Percentiles rank a stretch among this genome's conserved stretches.
Conservation (phyloP, 2,329 filamentous ascomycete species). For the Alternaria triticimaculans region DNA sequence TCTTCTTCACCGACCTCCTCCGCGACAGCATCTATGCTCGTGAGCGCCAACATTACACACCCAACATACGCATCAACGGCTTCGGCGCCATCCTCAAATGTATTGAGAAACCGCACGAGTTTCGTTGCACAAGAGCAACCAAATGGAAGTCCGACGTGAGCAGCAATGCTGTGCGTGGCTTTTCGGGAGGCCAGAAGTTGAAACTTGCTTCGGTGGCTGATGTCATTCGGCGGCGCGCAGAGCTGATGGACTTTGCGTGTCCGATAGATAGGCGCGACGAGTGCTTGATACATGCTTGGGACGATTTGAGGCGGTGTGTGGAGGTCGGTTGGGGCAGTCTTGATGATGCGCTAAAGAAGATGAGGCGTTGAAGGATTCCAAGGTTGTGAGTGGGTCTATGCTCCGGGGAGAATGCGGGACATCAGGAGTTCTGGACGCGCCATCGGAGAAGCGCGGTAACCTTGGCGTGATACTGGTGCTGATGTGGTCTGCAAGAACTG, state of each 20-base stretch:
- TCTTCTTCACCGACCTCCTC: not conserved
- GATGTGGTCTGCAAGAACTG: not conserved
- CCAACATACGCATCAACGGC: not conserved
- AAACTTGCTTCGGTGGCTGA: not conserved
- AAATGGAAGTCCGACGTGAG: not conserved
- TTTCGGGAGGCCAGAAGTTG: not conserved
- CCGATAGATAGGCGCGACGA: not conserved
- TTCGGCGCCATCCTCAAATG: not conserved
- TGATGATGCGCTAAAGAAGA: not conserved
- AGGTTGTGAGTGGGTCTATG: not conserved
- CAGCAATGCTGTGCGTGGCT: not conserved
- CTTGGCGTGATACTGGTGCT: not conserved
- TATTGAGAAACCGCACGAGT: not conserved
- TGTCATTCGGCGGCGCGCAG: not conserved
- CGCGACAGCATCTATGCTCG: not conserved
- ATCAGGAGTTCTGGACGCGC: not conserved
- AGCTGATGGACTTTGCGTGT: not conserved
- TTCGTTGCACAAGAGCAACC: not conserved
- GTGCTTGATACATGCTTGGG: not conserved
- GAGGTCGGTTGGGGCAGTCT: not conserved
- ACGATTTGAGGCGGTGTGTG: not conserved
- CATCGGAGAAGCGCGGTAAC: not conserved
- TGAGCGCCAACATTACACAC: not conserved
- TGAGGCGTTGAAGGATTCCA: not conserved
- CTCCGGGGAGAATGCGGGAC: not conserved